Percentiles rank a stretch among this genome's conserved stretches.
These are phyloP conservation scores for Dactylonectria estremocensis DNA, from an alignment of 2,329 filamentous ascomycete genomes.

Conservation along the genomic window DNA sequence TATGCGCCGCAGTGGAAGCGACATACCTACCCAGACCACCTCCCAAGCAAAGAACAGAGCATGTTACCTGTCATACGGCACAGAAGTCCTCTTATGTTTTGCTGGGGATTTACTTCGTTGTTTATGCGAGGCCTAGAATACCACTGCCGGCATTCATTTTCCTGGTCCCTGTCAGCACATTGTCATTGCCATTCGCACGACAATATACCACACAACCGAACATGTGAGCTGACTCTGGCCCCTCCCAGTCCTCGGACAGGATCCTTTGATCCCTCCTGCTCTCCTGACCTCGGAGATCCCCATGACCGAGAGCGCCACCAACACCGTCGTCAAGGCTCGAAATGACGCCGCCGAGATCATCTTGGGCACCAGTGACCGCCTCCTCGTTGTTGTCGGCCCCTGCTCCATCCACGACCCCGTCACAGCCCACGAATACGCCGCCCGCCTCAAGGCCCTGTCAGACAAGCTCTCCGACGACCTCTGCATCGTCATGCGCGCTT, in stretches of 20 bases:
- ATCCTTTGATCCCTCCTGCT: constrained; percentile 91
- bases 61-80: not conserved
- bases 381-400: constrained; percentile 94
- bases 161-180: not conserved
- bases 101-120: not conserved
- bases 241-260: constrained; percentile 87
- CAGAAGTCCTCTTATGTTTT: not conserved
- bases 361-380: constrained; percentile 84
- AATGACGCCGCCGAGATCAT: constrained; percentile 81
- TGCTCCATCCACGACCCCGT: constrained; percentile 98
- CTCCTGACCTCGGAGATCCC: constrained; percentile 91
- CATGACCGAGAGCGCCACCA: constrained; percentile 72
- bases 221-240: constrained; percentile 40
- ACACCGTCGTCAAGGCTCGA: constrained; percentile 81
- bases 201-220: not conserved
- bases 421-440: constrained; percentile 89
- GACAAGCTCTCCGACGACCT: constrained; percentile 87
- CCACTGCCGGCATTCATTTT: constrained; percentile 1
- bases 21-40: not conserved
- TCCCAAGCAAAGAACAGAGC: not conserved
- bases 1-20: constrained; percentile 8
- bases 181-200: not conserved
- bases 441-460: constrained; percentile 81
- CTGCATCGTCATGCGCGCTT: constrained; percentile 96
- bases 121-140: not conserved